Evolutionary conservation across 257 asterid genomes (phyloP).

Genomic region (Knoxia roxburghii): DNA sequence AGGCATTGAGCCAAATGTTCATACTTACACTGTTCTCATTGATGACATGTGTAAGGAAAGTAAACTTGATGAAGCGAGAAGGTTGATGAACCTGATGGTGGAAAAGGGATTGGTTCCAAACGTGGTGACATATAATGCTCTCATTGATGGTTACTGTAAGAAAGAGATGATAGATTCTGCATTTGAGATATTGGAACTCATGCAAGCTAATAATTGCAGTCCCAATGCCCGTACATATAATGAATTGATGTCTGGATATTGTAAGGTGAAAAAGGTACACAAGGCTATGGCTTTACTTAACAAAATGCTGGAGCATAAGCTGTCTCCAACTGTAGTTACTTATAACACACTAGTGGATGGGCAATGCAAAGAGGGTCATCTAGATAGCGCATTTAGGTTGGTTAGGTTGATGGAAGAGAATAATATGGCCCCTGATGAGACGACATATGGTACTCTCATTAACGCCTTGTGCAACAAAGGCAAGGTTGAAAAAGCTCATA

Average conservation of each 20-base stretch:
- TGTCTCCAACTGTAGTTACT: slow-evolving; percentile 47
- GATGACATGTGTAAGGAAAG: slow-evolving; percentile 55
- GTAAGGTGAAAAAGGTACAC: slow-evolving; percentile 49
- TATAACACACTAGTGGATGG: slow-evolving; percentile 62
- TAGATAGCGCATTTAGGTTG: slow-evolving; percentile 59
- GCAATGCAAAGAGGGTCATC: slow-evolving; percentile 55
- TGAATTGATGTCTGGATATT: slow-evolving; percentile 60
- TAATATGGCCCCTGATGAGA: slow-evolving; percentile 49
- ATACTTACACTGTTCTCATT: slow-evolving; percentile 60
- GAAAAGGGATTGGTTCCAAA: slow-evolving; percentile 49
- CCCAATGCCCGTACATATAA: slow-evolving; percentile 67
- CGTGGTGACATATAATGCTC: slow-evolving; percentile 56
- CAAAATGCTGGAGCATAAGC: slow-evolving; percentile 46
- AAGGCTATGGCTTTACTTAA: slow-evolving; percentile 61
- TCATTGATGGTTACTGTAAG: slow-evolving; percentile 65
- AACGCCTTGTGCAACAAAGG: slow-evolving; percentile 56
- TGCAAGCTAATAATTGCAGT: slow-evolving; percentile 43
- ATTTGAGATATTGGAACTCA: slow-evolving; percentile 38
- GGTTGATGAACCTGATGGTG: slow-evolving; percentile 36
- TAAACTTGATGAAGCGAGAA: slow-evolving; percentile 45
- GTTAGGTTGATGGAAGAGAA: slow-evolving; percentile 57
- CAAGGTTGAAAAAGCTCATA: slow-evolving; percentile 44
- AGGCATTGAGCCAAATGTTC: slow-evolving; percentile 57
- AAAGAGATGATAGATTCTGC: slow-evolving; percentile 53
- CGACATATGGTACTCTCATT: slow-evolving; percentile 54